Conservation (phyloP, 2,329 filamentous ascomycete genomes). For the Parasarocladium wereldwijsianum region DNA sequence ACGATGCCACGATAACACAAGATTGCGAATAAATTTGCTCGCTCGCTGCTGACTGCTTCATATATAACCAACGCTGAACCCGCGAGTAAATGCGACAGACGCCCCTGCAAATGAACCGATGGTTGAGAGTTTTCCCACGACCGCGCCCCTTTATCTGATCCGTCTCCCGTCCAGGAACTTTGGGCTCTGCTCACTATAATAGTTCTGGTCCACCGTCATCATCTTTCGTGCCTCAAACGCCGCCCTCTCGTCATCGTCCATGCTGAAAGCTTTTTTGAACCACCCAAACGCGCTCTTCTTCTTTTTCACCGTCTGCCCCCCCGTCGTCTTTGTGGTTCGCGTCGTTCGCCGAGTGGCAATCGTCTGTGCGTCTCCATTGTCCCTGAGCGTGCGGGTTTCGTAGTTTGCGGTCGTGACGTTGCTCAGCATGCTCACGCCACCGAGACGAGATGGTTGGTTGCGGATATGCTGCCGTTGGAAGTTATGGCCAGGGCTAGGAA, state of each 20-base stretch:
- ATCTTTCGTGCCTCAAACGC: slow-evolving; percentile 42
- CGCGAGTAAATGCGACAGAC: too few species aligned
- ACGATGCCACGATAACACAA: too few species aligned
- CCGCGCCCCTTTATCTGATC: slow-evolving; percentile 15
- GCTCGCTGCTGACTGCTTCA: too few species aligned
- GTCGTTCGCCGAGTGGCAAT: slow-evolving; percentile 7
- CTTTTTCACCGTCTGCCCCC: slow-evolving; percentile 39
- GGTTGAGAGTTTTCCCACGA: too few species aligned
- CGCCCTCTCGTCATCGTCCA: slow-evolving; percentile 48
- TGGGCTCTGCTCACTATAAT: slow-evolving; percentile 34
- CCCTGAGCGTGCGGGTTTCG: slow-evolving; percentile 12
- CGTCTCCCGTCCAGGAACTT: slow-evolving; percentile 42
- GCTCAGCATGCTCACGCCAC: slow-evolving; percentile 41
- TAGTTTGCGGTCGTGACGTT: slow-evolving; percentile 33
- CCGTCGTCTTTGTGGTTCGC: slow-evolving; percentile 13
- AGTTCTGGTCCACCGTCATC: slow-evolving; percentile 28
- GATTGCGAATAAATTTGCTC: too few species aligned
- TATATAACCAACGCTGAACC: too few species aligned
- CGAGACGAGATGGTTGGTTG: slow-evolving; percentile 37
- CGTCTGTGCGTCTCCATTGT: slow-evolving; percentile 12
- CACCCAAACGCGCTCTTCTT: slow-evolving; percentile 54
- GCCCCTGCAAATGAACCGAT: too few species aligned
- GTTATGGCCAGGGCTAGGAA: too few species aligned
- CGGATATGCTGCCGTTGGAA: slow-evolving; percentile 23
- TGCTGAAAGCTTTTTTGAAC: slow-evolving; percentile 52